Evolutionary conservation across 1,284 basidiomycete genomes (phyloP).

Genomic region (Exobasidium rhododendri): DNA sequence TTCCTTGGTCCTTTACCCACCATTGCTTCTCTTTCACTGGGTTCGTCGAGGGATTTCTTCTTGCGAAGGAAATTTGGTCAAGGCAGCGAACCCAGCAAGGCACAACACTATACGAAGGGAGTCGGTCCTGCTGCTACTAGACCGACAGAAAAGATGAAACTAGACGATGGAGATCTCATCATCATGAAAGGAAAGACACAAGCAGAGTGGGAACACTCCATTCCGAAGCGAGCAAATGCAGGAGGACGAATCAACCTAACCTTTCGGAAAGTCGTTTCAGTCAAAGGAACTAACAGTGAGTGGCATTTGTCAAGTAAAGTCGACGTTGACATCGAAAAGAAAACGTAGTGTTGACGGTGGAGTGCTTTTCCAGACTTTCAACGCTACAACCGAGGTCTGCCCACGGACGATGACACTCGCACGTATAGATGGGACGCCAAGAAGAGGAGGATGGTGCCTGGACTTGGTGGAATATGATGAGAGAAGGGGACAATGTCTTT

Average conservation of each 20-base stretch:
- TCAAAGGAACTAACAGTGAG: constrained; percentile 53
- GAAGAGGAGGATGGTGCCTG: constrained; percentile 8
- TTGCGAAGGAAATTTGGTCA: constrained; percentile 44
- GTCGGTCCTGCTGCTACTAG: constrained; percentile 15
- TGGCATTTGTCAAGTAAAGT: constrained; percentile 16
- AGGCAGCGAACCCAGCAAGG: constrained; percentile 22
- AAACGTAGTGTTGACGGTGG: no score
- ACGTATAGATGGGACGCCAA: constrained; percentile 9
- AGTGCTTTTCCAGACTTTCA: constrained; percentile 18
- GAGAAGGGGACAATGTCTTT: no score
- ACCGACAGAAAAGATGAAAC: constrained; percentile 47
- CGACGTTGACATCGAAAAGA: constrained; percentile 20
- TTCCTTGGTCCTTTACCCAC: constrained; percentile 55
- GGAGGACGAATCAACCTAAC: constrained; percentile 57
- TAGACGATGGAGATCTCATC: constrained; percentile 55
- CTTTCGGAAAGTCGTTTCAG: constrained; percentile 54
- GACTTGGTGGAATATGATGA: constrained; percentile 13
- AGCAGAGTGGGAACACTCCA: constrained; percentile 55
- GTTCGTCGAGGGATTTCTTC: constrained; percentile 54
- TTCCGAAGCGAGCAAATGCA: constrained; percentile 53
- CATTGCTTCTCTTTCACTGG: constrained; percentile 55
- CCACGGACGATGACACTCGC: constrained; percentile 6
- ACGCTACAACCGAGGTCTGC: constrained; percentile 26
- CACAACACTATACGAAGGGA: constrained; percentile 9
- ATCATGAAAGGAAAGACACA: constrained; percentile 57